Percentiles rank a stretch among this genome's conserved stretches.
Conservation (phyloP, 768 basidiomycete species). For the Saitozyma sp. region DNA sequence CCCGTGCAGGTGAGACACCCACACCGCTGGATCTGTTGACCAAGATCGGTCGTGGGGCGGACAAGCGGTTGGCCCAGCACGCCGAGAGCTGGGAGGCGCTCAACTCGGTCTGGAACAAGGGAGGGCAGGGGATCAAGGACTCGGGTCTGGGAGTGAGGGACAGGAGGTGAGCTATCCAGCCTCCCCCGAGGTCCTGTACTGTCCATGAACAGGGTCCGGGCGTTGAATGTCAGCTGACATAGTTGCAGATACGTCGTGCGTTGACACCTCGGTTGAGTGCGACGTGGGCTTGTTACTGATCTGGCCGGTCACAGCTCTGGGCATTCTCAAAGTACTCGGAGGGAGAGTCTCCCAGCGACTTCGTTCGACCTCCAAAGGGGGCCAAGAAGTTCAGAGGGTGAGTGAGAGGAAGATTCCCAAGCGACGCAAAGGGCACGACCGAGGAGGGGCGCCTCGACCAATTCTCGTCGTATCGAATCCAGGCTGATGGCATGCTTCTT, state of each 20-base stretch:
- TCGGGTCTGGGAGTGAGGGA: slow-evolving; percentile 35
- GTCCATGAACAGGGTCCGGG: background rate
- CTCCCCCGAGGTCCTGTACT: too few species aligned
- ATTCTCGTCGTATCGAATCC: too few species aligned
- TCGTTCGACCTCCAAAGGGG: slow-evolving; percentile 29
- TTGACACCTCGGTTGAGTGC: background rate
- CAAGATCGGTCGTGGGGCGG: slow-evolving; percentile 34
- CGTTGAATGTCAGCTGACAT: background rate
- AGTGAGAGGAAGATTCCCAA: slow-evolving; percentile 6
- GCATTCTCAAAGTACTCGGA: slow-evolving; percentile 41
- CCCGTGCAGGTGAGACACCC: slow-evolving; percentile 23
- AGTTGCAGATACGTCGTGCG: slow-evolving; percentile 29
- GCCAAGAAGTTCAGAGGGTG: slow-evolving; percentile 46
- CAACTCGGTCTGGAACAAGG: slow-evolving; percentile 33
- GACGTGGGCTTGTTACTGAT: background rate
- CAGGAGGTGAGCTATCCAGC: slow-evolving; percentile 44
- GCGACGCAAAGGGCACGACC: too few species aligned
- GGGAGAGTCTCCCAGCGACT: slow-evolving; percentile 22
- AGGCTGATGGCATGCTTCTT: too few species aligned
- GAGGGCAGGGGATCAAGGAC: slow-evolving; percentile 28
- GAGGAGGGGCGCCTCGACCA: too few species aligned
- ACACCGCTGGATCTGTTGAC: slow-evolving; percentile 31
- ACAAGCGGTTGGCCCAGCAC: slow-evolving; percentile 28
- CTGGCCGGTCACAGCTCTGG: slow-evolving; percentile 28
- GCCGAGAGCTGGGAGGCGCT: slow-evolving; percentile 41